Evolutionary conservation across 768 basidiomycete genomes (phyloP), one percentile per base, ranked within the genome.

Genomic region (Tylopilus sp.): DNA sequence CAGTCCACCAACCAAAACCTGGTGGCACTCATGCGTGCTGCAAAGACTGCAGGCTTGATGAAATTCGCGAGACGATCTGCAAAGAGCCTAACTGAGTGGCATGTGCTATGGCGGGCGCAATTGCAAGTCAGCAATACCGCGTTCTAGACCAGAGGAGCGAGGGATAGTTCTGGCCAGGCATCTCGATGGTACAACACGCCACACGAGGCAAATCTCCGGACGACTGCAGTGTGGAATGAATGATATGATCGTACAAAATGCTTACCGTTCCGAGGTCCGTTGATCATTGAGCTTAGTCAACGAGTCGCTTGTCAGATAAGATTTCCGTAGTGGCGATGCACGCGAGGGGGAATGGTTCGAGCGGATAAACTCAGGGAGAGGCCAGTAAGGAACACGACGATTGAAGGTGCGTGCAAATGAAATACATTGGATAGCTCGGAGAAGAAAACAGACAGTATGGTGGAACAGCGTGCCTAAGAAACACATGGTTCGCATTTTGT

Each of bases 401-500:
- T n/a, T n/a, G 31, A 44, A 22, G 42, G 46, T 48, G 48, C 23
- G 21, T 47, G 50, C 44, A n/a, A 49, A 47, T 40, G 30, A 50
- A 50, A 17, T 62, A 64, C 56, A 64, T 61, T 54, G 52, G 35
- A 26, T 40, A 43, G 23, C 21, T 28, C 40, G 50, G 25, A 36
- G 31, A 15, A 11, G 38, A 50, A 31, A 40, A 55, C 52, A 60
- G 33, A 35, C 21, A 23, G 49, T 26, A 57, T 30, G 41, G 47
- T 36, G 30, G 43, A 50, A 51, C 52, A 50, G 61, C 53, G 57
- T n/a, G 39, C 51, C 51, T 56, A 60, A 41, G 21, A 47, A 57
- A 26, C 51, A 65, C 56, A 57, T 57, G 46, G 61, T 68, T 80
- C 82, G 51, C 73, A 71, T 67, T 80, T 82, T 6, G 69, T 77